Evolutionary conservation across 1,284 basidiomycete species (phyloP), one percentile per base, ranked within the genome.

Genomic region (Ustilago curta): DNA sequence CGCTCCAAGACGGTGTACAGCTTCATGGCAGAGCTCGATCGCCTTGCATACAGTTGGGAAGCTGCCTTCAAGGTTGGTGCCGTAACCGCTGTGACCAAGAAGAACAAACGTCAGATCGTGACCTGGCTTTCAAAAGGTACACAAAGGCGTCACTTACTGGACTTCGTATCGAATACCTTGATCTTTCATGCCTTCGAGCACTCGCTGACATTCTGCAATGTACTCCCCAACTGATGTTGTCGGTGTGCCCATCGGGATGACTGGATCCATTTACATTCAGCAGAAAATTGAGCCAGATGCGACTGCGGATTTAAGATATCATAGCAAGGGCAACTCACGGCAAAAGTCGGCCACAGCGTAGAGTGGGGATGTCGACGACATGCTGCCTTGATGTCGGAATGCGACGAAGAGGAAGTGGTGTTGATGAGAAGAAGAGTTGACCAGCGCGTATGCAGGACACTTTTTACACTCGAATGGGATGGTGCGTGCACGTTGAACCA

Each of bases 91-190:
- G 68, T 37, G 37, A 21, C 35, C 19, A 27, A 31, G 16, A 44
- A n/a, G 11, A 18, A 21, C 6, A 11, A 2, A 2, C 8, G n/a
- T 60, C 39, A 69, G 54, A n/a, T 32, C 52, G 11, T 9, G 9
- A 23, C 5, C 37, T 14, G 9, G 18, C 32, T 35, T 51, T 40
- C 11, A n/a, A 8, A 8, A 5, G 21, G 4, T n/a, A 23, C 2
- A 11, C 5, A 11, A 8, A 44, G 9, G 23, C 4, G 4, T 40
- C 35, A 70, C 73, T 72, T 31, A 76, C 73, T 76, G 73, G 2
- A 83, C 80, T 64, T 84, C 83, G 68, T 81, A 83, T n/a, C 65
- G 73, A 27, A 84, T 75, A 12, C 82, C 82, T 12, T 82, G 59
- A 25, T 60, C 55, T 25, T 70, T 73, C 78, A 81, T 76, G 14